Evolutionary conservation across 2,329 filamentous ascomycete species (phyloP).

Genomic region (Helicocarpus griseus): DNA sequence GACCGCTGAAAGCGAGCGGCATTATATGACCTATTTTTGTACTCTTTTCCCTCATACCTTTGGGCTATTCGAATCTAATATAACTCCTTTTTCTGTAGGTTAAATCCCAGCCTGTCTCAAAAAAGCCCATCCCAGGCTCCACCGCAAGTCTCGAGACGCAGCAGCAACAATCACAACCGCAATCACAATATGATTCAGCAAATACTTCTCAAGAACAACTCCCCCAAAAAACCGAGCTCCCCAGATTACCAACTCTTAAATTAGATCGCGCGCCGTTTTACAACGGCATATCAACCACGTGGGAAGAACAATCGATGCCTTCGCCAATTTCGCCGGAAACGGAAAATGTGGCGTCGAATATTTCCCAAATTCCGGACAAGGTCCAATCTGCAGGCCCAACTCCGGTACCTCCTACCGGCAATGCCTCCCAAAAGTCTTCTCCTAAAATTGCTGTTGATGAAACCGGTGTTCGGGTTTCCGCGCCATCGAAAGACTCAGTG

Average conservation of each 20-base stretch:
- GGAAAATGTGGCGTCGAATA: background rate
- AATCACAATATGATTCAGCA: background rate
- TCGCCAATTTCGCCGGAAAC: background rate
- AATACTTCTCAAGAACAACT: background rate
- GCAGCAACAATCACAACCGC: too few relatives aligned
- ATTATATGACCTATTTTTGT: conserved; percentile 9
- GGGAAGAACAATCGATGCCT: background rate
- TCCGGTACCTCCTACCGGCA: background rate
- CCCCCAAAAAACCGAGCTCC: background rate
- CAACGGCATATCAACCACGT: background rate
- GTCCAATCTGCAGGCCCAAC: background rate
- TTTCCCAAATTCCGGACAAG: background rate
- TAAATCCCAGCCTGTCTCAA: background rate
- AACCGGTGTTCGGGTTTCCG: background rate
- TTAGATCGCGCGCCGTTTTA: conserved; percentile 1
- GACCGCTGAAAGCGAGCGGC: background rate
- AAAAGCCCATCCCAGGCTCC: background rate
- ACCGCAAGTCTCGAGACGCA: background rate
- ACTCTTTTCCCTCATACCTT: conserved; percentile 14
- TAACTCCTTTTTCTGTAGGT: conserved; percentile 9
- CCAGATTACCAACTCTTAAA: background rate
- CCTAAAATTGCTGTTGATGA: background rate
- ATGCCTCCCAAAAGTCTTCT: background rate
- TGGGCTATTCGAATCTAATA: conserved; percentile 7
- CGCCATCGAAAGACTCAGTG: background rate